Evolutionary conservation across 1,139 yeast species (phyloP), one percentile per base, ranked within the genome.

Genomic region (Oligophagozyma castellii): DNA sequence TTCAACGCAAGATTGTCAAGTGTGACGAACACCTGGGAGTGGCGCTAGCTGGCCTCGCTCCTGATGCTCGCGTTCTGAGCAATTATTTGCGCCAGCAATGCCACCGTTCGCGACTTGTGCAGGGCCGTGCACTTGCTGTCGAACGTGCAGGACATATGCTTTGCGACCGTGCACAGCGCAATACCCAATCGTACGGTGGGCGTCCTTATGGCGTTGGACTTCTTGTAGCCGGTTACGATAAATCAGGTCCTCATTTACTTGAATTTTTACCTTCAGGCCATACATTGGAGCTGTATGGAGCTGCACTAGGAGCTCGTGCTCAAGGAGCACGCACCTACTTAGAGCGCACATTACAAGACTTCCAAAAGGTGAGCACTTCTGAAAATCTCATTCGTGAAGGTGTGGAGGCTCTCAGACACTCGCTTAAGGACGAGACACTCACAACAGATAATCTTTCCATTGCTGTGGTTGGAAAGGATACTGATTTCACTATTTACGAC

Each of bases 131-230:
- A n/a, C 63, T 92, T 40, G 77, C 81, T 40, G 73, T 89, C 14
- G 72, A 78, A 30, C 74, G 77, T 43, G 95, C 95, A 2, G 95
- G 83, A 11, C 65, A 72, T 44, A 62, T 86, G 32, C 72, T 89
- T 48, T 95, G 95, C 21, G 95, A 86, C 56, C 89, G 89, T 61
- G 98, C 99, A 0, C 99, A 89, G 59, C 76, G 73, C 44, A 89
- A 89, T 58, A 89, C 99, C 26, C 98, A 89, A 59, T 75, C 83
- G 36, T 84, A 89, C 48, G 98, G 96, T 7, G 77, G 92, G 11
- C 74, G 98, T 55, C 98, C 98, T 10, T 89, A 89, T 52, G 99
- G 99, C 39, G 98, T 89, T 13, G 99, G 98, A 4, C 65, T 89
- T 40, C 62, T 89, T 37, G 70, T 89, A 30, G 75, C 83, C n/a